phyloP scores from a whole-genome alignment of 176 grass and related monocot species.

The Raddia distichophylla region DNA sequence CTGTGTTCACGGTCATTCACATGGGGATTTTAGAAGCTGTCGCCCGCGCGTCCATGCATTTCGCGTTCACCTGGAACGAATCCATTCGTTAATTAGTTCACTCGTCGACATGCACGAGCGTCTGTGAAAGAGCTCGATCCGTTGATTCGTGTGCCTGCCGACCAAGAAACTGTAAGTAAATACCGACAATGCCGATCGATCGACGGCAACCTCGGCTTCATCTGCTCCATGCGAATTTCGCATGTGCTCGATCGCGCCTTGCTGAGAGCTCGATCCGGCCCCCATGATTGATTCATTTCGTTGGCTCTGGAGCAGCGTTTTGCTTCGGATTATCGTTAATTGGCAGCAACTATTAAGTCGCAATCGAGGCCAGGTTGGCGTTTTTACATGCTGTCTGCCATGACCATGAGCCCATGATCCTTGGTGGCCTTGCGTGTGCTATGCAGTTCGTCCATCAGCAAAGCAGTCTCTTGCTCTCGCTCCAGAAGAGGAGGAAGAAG shows the following conservation, averaged over 20 bases:
- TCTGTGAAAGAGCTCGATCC: too few relatives aligned
- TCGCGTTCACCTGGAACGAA: background rate
- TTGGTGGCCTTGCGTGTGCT: background rate
- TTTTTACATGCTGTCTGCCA: conserved; percentile 43
- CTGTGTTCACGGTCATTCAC: background rate
- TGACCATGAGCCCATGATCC: background rate
- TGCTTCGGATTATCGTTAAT: background rate
- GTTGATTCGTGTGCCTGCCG: conserved; percentile 17
- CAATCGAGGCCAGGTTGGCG: conserved; percentile 39
- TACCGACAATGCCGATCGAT: conserved; percentile 16
- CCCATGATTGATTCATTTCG: conserved; percentile 11
- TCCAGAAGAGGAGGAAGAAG: background rate
- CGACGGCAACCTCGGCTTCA: background rate
- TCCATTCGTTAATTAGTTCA: background rate
- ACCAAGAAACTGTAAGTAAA: conserved; percentile 22
- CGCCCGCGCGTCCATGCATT: too few relatives aligned
- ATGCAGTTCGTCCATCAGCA: background rate
- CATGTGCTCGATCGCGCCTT: background rate
- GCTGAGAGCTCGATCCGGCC: background rate
- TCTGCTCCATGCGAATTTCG: background rate
- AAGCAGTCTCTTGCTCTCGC: background rate
- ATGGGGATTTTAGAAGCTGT: conserved; percentile 29
- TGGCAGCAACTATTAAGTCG: conserved; percentile 5
- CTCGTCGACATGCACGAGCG: too few relatives aligned
- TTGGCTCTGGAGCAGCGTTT: background rate